Evolutionary conservation across 371 early-diverging fungal species (phyloP), one percentile per base, ranked within the genome.

Genomic region (Mortierella sp.): DNA sequence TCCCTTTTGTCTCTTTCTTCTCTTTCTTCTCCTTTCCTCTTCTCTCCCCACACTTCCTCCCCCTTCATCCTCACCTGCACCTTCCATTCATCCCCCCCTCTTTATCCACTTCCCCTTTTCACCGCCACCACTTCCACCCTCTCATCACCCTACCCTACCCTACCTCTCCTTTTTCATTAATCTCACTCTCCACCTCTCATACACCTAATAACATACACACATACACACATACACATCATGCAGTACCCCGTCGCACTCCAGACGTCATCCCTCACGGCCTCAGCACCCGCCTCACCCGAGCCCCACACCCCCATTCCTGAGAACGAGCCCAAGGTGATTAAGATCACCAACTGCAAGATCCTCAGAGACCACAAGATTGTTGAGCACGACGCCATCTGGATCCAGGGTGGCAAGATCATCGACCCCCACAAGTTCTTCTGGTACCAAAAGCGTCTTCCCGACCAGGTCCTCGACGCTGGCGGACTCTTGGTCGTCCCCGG

Each of bases 331-430:
- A 93, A 92, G 78, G 91, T 96, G 55, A 93, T 92, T 79, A 95
- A 96, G 91, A 94, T 97, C 72, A 90, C 93, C 76, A 96, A 96
- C 89, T 95, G 95, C 80, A 91, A 94, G 70, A 88, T 97, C 57
- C 88, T 97, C 70, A 84, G 92, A n/a, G 89, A 95, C 83, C 95
- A 95, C 82, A 81, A 91, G 79, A 92, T 97, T 54, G 91, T 95
- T 11, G 91, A 94, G 71, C 90, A 95, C 79, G 92, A 93, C 47
- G 93, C 93, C 76, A 88, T 97, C 54, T 97, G 94, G 92, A 92
- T 95, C 68, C 93, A 94, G 74, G 91, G 93, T 76, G 96, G 96
- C 77, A 94, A 94, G 87, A 94, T 97, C 79, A 92, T 95, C 52
- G 93, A 97, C 79, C 96, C 96, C 4, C 93, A 93, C 76, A 88